phyloP scores from a whole-genome alignment of 139 green algal genomes.

The Picochlorum costavermella region DNA sequence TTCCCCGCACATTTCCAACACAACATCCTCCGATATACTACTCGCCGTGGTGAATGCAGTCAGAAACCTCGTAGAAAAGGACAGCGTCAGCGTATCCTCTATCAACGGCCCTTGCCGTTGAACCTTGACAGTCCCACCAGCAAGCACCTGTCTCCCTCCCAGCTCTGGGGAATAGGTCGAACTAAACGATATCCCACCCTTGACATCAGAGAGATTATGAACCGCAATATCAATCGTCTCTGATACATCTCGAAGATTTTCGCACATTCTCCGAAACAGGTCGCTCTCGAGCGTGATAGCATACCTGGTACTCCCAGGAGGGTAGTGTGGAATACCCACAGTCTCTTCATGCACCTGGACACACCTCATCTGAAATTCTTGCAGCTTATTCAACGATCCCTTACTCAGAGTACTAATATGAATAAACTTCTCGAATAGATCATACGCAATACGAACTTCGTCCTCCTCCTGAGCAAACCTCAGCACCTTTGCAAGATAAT shows the following conservation, averaged over 20 bases:
- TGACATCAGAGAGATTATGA: slow-evolving; percentile 73
- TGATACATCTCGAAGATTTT: slow-evolving; percentile 81
- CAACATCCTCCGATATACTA: slow-evolving; percentile 47
- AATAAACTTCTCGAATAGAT: slow-evolving; percentile 83
- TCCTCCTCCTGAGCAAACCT: slow-evolving; percentile 96
- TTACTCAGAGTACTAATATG: slow-evolving; percentile 92
- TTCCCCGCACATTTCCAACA: slow-evolving; percentile 79
- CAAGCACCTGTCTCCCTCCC: slow-evolving; percentile 87
- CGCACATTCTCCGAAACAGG: slow-evolving; percentile 85
- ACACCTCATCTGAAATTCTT: slow-evolving; percentile 96
- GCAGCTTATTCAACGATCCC: slow-evolving; percentile 32
- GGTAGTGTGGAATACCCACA: slow-evolving; percentile 87
- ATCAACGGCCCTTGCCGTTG: slow-evolving; percentile 73
- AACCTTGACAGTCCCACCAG: slow-evolving; percentile 39
- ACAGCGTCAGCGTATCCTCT: slow-evolving; percentile 86
- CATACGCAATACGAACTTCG: slow-evolving; percentile 89
- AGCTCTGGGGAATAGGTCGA: slow-evolving; percentile 48
- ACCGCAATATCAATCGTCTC: slow-evolving; percentile 87
- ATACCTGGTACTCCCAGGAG: slow-evolving; percentile 45
- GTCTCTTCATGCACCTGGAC: slow-evolving; percentile 99
- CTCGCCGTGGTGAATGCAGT: slow-evolving; percentile 90
- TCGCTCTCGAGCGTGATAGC: slow-evolving; percentile 71
- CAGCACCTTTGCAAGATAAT: slow-evolving; percentile 96
- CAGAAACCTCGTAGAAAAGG: slow-evolving; percentile 95
- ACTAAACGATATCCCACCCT: slow-evolving; percentile 77